A percentile compares a stretch with the other conserved stretches of the same genome.
Conservation (phyloP, 2,329 filamentous ascomycete species). For the Nannizziopsis barbatae region DNA sequence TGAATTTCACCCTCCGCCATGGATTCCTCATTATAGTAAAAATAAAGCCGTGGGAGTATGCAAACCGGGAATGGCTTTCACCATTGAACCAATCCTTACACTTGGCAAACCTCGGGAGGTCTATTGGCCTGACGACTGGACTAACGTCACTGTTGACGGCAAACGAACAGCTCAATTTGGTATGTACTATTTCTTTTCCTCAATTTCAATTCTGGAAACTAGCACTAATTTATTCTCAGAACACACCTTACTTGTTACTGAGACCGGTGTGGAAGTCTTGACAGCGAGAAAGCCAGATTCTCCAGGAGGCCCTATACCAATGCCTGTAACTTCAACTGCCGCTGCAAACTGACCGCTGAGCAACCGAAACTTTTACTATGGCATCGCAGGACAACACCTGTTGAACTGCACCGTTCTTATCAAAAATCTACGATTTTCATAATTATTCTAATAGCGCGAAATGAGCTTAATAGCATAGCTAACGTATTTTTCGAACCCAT, state of each 20-base stretch:
- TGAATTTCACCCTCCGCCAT: constrained; percentile 79
- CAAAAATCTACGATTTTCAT: too few species aligned
- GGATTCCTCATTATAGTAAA: constrained; percentile 87
- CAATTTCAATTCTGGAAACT: not conserved
- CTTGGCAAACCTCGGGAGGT: constrained; percentile 73
- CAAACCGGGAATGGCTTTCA: constrained; percentile 90
- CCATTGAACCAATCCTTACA: constrained; percentile 91
- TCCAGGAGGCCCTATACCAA: constrained; percentile 55
- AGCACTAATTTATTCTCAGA: constrained; percentile 33
- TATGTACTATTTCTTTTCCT: constrained; percentile 12
- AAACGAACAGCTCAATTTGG: constrained; percentile 79
- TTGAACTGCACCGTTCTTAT: too few species aligned
- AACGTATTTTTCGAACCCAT: too few species aligned
- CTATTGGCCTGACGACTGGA: constrained; percentile 96
- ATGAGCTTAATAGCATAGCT: too few species aligned
- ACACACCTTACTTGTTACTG: constrained; percentile 69
- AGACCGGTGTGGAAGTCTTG: constrained; percentile 62
- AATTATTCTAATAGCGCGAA: too few species aligned
- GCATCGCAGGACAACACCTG: too few species aligned
- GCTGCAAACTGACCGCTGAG: too few species aligned
- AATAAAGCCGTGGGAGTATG: constrained; percentile 86
- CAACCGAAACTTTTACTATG: too few species aligned
- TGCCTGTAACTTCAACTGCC: constrained; percentile 30
- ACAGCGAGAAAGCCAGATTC: constrained; percentile 57
- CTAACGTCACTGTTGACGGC: constrained; percentile 76